Base-by-base conservation (phyloP, 176 grass and related monocot genomes). In the Sorghum bicolor region DNA sequence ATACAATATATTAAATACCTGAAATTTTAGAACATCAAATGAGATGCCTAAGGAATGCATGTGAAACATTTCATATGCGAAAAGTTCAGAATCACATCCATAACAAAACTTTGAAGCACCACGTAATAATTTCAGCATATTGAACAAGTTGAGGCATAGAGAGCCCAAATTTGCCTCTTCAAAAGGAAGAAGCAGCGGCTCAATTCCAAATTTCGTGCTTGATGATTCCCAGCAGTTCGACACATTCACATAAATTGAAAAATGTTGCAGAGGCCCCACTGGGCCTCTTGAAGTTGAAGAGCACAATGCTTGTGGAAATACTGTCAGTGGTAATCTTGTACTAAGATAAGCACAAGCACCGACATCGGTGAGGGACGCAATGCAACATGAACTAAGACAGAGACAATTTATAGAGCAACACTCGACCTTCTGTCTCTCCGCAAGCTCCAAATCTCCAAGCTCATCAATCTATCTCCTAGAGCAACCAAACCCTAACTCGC, bases 401-500 rank as follows among this genome's bases (percentile, higher is more conserved):
- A 11, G 3, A 6, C 31, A 5, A 14, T 4, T 0, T 52, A 25
- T 39, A 55, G 40, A 0, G 31, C 24, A 28, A 14, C 24, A 44
- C 7, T 41, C 8, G 10, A 22, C 19, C 37, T 61, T 26, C 7
- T 20, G 8, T 47, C 2, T 45, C 20, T 4, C 75, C 37, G 6
- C 20, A 7, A 25, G n/a, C 50, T 47, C 17, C 48, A 39, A 47
- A 67, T 76, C 20, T 32, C 9, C 24, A 15, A 58, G 73, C n/a
- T 25, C 62, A 24, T 6, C 53, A 73, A 77, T 57, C 71, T 65
- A 16, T 25, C 28, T 60, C n/a, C 11, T 19, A 68, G 33, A 65
- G 40, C 25, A 82, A 53, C 50, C 73, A 86, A 90, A 90, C 83
- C 88, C 88, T 82, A 82, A 66, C 33, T 86, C 55, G 4, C 78